Base-by-base conservation (phyloP, 768 basidiomycete species). In the Russula sp. region DNA sequence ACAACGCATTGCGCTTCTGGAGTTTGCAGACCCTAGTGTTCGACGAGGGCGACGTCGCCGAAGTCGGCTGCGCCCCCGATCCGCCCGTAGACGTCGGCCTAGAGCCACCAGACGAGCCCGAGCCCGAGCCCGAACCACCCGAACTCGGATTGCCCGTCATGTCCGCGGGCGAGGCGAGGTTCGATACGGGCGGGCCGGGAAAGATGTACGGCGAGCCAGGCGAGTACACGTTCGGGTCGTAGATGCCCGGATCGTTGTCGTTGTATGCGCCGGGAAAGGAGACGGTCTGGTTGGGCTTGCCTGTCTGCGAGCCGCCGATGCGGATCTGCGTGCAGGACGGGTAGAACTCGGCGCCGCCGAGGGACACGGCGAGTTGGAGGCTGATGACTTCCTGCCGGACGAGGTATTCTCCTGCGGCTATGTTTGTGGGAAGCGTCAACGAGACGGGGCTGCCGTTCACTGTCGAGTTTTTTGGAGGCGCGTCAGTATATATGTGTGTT, bases 351-450 rank as follows among this genome's bases (percentile, higher is more conserved):
- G 87, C 89, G 20, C 86, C 87, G 6, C 84, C 83, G 18, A 69
- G 10, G 2, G 68, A 65, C n/a, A 69, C 76, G 7, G 79, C 88
- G 49, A 84, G 78, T 68, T 91, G 90, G 14, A 91, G 81, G 10
- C 86, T 85, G 70, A 91, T 85, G 72, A 91, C 86, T 70, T 92
- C 89, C 70, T 89, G 84, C 1, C 89, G 86, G 69, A 90, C 71
- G 61, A 92, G 76, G 71, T 91, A 91, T 66, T 86, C 81, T 5
- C 90, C 90, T 3, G 85, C 73, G 2, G 82, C 77, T 57, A 92
- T 70, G 48, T 78, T 79, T 20, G 50, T 22, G n/a, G 75, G 76
- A 43, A 78, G 66, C 2, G 68, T 75, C 55, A 75, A 50, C 36
- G 60, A 59, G 60, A 65, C 62, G 32, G 72, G 62, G 5, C 56